Evolutionary conservation across 2,329 filamentous ascomycete genomes (phyloP).

Genomic region (Cercospora sp.): DNA sequence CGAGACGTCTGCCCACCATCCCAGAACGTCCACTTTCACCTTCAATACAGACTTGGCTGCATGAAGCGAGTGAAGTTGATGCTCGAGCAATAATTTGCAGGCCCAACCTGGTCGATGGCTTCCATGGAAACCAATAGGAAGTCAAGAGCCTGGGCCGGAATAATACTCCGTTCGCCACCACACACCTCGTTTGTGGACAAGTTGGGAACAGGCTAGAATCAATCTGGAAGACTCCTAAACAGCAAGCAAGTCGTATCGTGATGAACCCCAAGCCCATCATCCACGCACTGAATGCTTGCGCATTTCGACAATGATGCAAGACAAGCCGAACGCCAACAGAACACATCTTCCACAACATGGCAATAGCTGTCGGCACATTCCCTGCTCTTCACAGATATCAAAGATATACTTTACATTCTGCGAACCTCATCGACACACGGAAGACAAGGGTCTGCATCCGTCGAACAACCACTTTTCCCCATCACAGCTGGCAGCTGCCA

Average conservation of each 20-base stretch:
- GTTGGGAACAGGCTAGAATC: background rate
- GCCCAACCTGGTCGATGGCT: slow-evolving; percentile 3
- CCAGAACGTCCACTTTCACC: background rate
- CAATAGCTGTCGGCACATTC: background rate
- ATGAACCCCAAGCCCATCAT: background rate
- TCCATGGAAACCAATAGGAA: slow-evolving; percentile 54
- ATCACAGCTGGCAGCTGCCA: background rate
- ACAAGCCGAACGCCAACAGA: background rate
- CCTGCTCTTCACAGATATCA: background rate
- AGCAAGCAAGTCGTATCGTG: background rate
- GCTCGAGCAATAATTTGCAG: background rate
- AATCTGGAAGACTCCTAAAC: background rate
- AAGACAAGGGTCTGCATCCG: background rate
- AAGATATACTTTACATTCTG: background rate
- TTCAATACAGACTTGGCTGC: background rate
- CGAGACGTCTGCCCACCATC: background rate
- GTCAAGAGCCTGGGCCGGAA: background rate
- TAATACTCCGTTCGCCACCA: background rate
- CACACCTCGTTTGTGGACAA: background rate
- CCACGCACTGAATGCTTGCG: background rate
- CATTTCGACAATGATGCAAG: background rate
- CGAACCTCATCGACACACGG: background rate
- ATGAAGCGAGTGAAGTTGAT: slow-evolving; percentile 8
- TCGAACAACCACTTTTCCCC: background rate
- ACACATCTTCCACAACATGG: background rate